Evolutionary conservation across 129 eudicot genomes (phyloP), one percentile per base, ranked within the genome.

Genomic region (Ambrosia trifida): DNA sequence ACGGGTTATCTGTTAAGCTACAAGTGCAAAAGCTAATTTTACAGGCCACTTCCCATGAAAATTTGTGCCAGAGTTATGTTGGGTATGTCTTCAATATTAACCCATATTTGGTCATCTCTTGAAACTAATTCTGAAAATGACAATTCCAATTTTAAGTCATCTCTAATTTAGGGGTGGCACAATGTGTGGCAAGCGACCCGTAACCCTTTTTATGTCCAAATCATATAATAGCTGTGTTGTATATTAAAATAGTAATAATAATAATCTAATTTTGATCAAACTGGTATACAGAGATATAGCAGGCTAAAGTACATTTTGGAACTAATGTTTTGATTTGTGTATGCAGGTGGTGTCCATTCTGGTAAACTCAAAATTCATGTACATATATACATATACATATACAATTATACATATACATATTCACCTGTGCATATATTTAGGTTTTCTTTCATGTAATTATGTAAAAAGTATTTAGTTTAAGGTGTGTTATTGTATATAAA

Each of bases 31-130:
- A 95, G 80, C 90, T 95, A 71, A 90, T 95, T 73, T 81, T 76
- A 68, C 99, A 95, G 54, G 99, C 99, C 76, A 95, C 86, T 19
- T 95, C 99, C 1, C 86, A 73, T 79, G 99, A 95, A 81, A 95
- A 95, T 60, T 53, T 95, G 72, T 95, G 99, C 82, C 99, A 95
- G 80, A 90, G 90, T 59, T 95, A 95, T 58, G 99, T 95, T 65
- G 99, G 99, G 99, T 95, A 90, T 68, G 87, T 40, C 62, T 64
- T 63, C 56, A 33, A 2, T 52, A 45, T 40, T 4, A 64, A 50
- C 59, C 14, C 33, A 16, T 66, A 19, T 11, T 63, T 43, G 32
- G 33, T 54, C 31, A 8, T 24, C 28, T 54, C 2, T 53, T 11
- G 60, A 17, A 19, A 53, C 4, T 19, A 53, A 19, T 6, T 24